Evolutionary conservation across 495 filamentous ascomycete genomes (phyloP).

Genomic region (Pseudomonodictys pantanalensis): DNA sequence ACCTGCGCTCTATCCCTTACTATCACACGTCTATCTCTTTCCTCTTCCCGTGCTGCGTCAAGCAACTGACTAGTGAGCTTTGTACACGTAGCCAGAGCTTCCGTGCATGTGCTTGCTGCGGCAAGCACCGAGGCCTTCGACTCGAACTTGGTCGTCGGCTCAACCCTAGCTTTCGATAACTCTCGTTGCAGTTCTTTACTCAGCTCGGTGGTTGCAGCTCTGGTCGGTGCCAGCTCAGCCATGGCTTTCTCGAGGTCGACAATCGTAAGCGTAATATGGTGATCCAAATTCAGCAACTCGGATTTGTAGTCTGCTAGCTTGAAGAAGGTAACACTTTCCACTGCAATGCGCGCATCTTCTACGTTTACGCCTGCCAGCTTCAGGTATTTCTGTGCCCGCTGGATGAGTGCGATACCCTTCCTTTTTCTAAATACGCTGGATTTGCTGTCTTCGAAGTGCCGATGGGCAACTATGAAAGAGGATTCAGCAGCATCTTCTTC

Average conservation of each 20-base stretch:
- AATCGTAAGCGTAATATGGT: neutral
- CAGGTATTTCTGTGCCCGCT: neutral
- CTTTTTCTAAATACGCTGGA: neutral
- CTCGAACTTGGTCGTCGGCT: no score
- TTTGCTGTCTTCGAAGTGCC: neutral
- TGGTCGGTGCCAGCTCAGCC: neutral
- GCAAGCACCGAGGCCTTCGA: no score
- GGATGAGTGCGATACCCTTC: neutral
- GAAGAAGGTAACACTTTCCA: neutral
- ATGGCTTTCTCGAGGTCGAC: neutral
- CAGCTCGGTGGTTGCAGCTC: neutral
- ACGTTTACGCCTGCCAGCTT: neutral
- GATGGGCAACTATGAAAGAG: neutral
- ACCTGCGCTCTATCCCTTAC: conserved; percentile 1
- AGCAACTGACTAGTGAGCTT: neutral
- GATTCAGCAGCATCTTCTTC: conserved; percentile 8
- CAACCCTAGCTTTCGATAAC: neutral
- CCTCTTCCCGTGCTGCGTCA: conserved; percentile 1
- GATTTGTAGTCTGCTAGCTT: neutral
- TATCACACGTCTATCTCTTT: neutral
- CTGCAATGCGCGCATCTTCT: neutral
- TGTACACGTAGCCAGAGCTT: no score
- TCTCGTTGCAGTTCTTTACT: neutral
- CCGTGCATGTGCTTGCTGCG: no score
- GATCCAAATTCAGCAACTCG: conserved; percentile 9